Conservation (phyloP, 768 basidiomycete species). For the Nevesoporus exiguus region DNA sequence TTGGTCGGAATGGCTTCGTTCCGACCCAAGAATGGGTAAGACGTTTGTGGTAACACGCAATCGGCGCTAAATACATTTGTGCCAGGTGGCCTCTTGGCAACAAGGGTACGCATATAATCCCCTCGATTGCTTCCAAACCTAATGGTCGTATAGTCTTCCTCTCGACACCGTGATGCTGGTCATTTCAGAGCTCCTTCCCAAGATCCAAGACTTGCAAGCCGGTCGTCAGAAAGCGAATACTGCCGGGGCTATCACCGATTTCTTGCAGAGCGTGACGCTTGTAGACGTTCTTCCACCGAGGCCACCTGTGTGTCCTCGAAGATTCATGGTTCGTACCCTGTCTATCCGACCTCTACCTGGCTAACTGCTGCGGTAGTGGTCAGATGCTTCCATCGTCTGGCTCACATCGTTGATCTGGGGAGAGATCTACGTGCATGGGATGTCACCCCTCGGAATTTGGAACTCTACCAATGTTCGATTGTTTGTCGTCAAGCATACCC, state of each 20-base stretch:
- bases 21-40: constrained; percentile 96
- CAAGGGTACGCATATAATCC: constrained; percentile 62
- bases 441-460: constrained; percentile 88
- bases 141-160: constrained; percentile 57
- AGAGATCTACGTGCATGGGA: constrained; percentile 86
- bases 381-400: constrained; percentile 89
- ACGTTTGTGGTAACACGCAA: background rate
- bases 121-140: constrained; percentile 1
- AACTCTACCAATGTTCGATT: constrained; percentile 84
- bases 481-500: constrained; percentile 89
- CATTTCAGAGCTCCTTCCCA: constrained; percentile 85
- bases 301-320: constrained; percentile 62
- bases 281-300: constrained; percentile 70
- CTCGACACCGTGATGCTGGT: constrained; percentile 83
- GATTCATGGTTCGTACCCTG: constrained; percentile 61
- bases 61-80: constrained; percentile 1
- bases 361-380: constrained; percentile 58
- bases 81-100: constrained; percentile 88
- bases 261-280: constrained; percentile 67
- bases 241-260: constrained; percentile 66
- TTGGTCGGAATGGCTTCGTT: constrained; percentile 89
- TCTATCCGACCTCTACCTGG: background rate
- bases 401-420: constrained; percentile 94
- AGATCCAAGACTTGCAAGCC: constrained; percentile 76
- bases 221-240: constrained; percentile 61